Conservation (phyloP, 2,329 filamentous ascomycete species). For the Xylaria sp. region DNA sequence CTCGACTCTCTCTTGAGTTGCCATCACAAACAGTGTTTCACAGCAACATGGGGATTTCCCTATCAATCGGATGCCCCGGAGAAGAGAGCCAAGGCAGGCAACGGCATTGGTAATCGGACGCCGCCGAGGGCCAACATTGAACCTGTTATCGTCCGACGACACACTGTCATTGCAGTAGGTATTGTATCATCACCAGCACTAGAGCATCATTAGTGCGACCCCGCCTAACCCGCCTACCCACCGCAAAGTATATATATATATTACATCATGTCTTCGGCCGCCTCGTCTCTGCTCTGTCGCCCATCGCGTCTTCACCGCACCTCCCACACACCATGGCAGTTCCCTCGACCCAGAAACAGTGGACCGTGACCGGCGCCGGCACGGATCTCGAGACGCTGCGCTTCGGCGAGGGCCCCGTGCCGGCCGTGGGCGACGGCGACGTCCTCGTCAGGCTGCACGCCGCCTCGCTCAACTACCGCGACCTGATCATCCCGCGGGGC, state of each 20-base stretch:
- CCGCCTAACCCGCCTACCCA: not conserved
- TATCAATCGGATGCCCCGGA: no score
- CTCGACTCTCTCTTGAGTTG: not conserved
- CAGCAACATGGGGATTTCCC: no score
- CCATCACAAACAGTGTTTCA: not conserved
- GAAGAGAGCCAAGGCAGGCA: no score
- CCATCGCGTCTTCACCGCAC: not conserved
- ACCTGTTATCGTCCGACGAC: no score
- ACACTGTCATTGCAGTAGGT: no score
- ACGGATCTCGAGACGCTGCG: conserved; percentile 66
- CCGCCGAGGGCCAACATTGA: no score
- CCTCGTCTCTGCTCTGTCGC: not conserved
- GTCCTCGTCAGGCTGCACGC: conserved; percentile 70
- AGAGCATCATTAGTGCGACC: not conserved
- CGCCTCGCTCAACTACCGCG: conserved; percentile 61
- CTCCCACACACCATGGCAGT: conserved; percentile 13
- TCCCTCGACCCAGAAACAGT: conserved; percentile 49
- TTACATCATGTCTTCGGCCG: not conserved
- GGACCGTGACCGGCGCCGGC: conserved; percentile 57
- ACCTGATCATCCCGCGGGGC: conserved; percentile 56
- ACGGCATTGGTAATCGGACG: no score
- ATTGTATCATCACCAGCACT: not conserved
- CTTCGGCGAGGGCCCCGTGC: conserved; percentile 59
- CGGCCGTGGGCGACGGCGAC: conserved; percentile 70
- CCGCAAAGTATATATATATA: conserved; percentile 6